Conservation (phyloP, 805 yeast species). For the Pichia cabralensis region DNA sequence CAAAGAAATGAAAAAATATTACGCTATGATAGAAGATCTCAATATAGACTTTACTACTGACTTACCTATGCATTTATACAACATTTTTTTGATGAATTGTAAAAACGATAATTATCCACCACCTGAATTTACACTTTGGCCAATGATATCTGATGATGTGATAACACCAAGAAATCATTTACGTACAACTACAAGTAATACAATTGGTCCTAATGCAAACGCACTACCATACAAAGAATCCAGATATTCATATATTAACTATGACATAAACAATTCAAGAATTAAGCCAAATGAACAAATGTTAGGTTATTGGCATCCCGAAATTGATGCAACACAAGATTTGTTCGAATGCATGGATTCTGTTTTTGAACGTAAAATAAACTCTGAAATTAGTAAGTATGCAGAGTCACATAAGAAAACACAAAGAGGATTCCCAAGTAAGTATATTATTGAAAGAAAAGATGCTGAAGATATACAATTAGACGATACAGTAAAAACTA, state of each 20-base stretch:
- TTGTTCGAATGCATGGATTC: conserved; percentile 6
- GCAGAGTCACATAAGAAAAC: background rate
- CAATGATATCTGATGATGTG: conserved; percentile 2
- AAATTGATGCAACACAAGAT: conserved; percentile 3
- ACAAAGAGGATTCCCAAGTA: background rate
- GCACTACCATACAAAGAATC: background rate
- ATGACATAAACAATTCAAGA: background rate
- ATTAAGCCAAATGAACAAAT: conserved; percentile 1
- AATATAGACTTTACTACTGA: conserved; percentile 46
- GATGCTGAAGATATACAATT: conserved; percentile 7
- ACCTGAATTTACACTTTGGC: conserved; percentile 7
- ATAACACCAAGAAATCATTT: conserved; percentile 5
- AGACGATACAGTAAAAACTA: conserved; percentile 8
- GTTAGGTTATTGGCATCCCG: conserved; percentile 7
- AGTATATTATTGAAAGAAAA: background rate
- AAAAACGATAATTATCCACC: conserved; percentile 7
- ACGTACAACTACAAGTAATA: background rate
- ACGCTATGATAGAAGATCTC: conserved; percentile 24
- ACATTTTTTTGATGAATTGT: conserved; percentile 35
- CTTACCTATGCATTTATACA: conserved; percentile 55
- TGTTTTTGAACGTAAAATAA: conserved; percentile 6
- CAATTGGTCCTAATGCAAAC: background rate
- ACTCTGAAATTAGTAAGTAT: background rate
- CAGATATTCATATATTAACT: conserved; percentile 3
- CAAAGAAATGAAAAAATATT: background rate